Percentiles rank a stretch among this genome's conserved stretches.
Conservation (phyloP, 2,329 filamentous ascomycete species). For the Stylonectria norvegica region DNA sequence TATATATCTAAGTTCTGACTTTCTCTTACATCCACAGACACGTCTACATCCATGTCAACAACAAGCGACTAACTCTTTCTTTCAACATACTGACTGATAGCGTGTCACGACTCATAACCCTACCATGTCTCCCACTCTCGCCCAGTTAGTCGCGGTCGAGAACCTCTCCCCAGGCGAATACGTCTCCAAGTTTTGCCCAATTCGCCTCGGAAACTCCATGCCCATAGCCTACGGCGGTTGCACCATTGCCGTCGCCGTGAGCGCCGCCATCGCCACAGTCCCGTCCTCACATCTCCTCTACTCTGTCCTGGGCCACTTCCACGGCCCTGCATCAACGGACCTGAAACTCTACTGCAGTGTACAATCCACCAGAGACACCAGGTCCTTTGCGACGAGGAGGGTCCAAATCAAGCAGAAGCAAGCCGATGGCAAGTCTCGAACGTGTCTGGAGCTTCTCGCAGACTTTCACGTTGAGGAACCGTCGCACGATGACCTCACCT, state of each 20-base stretch:
- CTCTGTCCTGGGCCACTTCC: conserved; percentile 44
- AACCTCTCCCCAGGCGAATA: conserved; percentile 18
- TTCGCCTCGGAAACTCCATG: conserved; percentile 30
- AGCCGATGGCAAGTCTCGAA: conserved; percentile 33
- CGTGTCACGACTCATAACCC: no score
- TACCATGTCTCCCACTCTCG: conserved; percentile 13
- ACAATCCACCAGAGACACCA: conserved; percentile 39
- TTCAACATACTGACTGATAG: no score
- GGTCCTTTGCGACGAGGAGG: conserved; percentile 45
- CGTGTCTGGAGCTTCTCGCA: conserved; percentile 41
- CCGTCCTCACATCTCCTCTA: conserved; percentile 40
- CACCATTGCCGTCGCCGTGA: conserved; percentile 38
- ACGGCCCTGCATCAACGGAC: conserved; percentile 42
- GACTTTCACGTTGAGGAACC: conserved; percentile 46
- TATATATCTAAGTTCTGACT: no score
- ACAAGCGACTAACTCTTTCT: no score
- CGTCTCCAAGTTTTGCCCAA: conserved; percentile 26
- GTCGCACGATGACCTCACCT: conserved; percentile 35
- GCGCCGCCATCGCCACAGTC: conserved; percentile 40
- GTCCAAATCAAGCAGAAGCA: conserved; percentile 43
- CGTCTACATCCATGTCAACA: no score
- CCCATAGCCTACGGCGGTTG: conserved; percentile 46
- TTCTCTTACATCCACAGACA: no score
- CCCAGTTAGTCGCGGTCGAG: conserved; percentile 23
- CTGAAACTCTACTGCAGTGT: conserved; percentile 37